Evolutionary conservation across 768 basidiomycete species (phyloP).

Genomic region (Pseudohyphozyma bogoriensis): DNA sequence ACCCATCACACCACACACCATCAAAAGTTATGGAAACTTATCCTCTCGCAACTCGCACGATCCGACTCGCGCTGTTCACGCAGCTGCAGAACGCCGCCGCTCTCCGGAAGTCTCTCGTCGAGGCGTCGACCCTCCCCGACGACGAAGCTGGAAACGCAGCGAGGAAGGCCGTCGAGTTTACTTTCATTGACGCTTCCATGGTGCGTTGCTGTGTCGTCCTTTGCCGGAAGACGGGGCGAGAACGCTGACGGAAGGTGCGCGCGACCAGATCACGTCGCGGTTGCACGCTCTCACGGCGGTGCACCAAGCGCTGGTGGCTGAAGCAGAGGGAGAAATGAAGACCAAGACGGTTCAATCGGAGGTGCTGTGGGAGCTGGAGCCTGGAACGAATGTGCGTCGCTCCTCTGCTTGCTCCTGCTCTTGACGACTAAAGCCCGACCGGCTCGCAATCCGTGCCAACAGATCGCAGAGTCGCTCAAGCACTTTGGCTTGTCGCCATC

Average conservation of each 20-base stretch:
- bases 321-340: conserved; percentile 50
- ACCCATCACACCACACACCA: too few species aligned
- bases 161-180: conserved; percentile 72
- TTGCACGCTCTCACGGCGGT: conserved; percentile 76
- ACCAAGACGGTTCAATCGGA: conserved; percentile 88
- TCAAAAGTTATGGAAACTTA: too few species aligned
- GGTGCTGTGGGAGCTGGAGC: conserved; percentile 74
- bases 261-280: conserved; percentile 61
- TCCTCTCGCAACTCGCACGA: too few species aligned
- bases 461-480: conserved; percentile 82
- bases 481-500: conserved; percentile 71
- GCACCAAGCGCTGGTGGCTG: conserved; percentile 65
- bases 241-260: not conserved
- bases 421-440: not conserved
- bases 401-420: not conserved
- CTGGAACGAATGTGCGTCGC: conserved; percentile 64
- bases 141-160: conserved; percentile 52
- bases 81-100: conserved; percentile 54
- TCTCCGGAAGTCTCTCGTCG: conserved; percentile 58
- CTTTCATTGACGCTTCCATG: conserved; percentile 75
- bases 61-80: conserved; percentile 60
- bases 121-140: conserved; percentile 54
- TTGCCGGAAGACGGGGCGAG: not conserved
- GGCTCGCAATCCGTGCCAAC: not conserved
- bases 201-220: conserved; percentile 44